A percentile compares a stretch with the other conserved stretches of the same genome.
phyloP scores from a whole-genome alignment of 2,329 filamentous ascomycete species.

The Neofusicoccum ribis region DNA sequence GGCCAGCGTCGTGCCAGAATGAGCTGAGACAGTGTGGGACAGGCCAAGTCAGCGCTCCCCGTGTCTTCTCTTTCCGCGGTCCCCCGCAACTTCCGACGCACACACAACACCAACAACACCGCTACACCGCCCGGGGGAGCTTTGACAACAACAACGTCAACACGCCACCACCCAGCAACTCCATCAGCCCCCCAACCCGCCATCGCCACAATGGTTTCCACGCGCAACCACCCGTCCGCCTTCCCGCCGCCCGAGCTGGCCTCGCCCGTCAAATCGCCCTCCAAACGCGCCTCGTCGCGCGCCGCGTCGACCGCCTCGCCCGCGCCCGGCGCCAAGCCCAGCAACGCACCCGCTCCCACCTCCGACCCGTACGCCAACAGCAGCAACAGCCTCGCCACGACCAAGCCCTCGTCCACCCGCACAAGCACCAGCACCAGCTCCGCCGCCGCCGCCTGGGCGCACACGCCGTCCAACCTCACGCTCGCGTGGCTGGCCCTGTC shows the following conservation, averaged over 20 bases:
- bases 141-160: not conserved
- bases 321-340: conserved; percentile 27
- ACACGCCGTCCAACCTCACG: conserved; percentile 60
- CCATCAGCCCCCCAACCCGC: not conserved
- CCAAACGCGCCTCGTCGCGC: conserved; percentile 32
- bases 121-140: not conserved
- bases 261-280: conserved; percentile 37
- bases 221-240: conserved; percentile 38
- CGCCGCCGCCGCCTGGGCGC: conserved; percentile 49
- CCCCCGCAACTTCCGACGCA: not conserved
- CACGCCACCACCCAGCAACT: conserved; percentile 14
- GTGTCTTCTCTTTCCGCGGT: not conserved
- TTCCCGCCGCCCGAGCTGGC: conserved; percentile 35
- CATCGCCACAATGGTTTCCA: conserved; percentile 37
- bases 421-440: conserved; percentile 26
- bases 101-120: not conserved
- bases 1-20: not conserved
- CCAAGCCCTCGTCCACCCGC: conserved; percentile 20
- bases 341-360: conserved; percentile 19
- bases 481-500: conserved; percentile 74
- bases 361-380: conserved; percentile 15
- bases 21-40: not conserved
- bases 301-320: conserved; percentile 28
- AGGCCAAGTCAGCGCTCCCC: not conserved
- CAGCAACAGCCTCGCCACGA: not conserved